Conservation (phyloP, 2,329 filamentous ascomycete species). For the Botryotinia globosa region DNA sequence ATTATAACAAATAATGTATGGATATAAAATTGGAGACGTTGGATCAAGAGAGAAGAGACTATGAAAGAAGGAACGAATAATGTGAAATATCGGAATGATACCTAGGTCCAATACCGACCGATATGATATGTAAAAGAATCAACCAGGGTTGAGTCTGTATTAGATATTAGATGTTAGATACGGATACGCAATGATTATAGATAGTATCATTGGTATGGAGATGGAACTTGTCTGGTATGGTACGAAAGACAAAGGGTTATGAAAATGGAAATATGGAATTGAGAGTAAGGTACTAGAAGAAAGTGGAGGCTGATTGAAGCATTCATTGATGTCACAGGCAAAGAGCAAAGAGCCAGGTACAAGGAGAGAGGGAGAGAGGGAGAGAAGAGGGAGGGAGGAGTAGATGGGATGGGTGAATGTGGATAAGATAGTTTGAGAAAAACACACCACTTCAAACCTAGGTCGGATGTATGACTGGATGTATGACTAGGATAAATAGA, state of each 20-base stretch:
- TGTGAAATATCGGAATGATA: slow-evolving; percentile 16
- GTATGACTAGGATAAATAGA: background rate
- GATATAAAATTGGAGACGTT: slow-evolving; percentile 15
- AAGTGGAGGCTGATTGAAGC: slow-evolving; percentile 18
- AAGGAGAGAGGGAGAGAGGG: background rate
- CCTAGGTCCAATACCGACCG: slow-evolving; percentile 5
- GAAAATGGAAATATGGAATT: slow-evolving; percentile 5
- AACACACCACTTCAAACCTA: background rate
- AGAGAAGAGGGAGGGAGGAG: background rate
- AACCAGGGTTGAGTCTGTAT: slow-evolving; percentile 14
- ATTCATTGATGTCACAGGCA: slow-evolving; percentile 22
- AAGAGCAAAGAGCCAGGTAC: slow-evolving; percentile 13
- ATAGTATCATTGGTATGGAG: slow-evolving; percentile 12
- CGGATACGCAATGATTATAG: slow-evolving; percentile 12
- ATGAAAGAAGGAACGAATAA: slow-evolving; percentile 16
- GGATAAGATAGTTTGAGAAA: slow-evolving; percentile 3
- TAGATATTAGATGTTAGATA: background rate
- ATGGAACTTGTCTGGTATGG: slow-evolving; percentile 2
- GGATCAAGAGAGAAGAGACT: background rate
- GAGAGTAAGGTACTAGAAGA: background rate
- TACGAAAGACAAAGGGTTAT: slow-evolving; percentile 14
- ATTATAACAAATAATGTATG: slow-evolving; percentile 10
- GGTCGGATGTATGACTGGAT: background rate
- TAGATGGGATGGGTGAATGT: slow-evolving; percentile 4
- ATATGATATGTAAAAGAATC: slow-evolving; percentile 12